Evolutionary conservation across 2,329 filamentous ascomycete genomes (phyloP), one percentile per base, ranked within the genome.

Genomic region (Elsinoe perseae): DNA sequence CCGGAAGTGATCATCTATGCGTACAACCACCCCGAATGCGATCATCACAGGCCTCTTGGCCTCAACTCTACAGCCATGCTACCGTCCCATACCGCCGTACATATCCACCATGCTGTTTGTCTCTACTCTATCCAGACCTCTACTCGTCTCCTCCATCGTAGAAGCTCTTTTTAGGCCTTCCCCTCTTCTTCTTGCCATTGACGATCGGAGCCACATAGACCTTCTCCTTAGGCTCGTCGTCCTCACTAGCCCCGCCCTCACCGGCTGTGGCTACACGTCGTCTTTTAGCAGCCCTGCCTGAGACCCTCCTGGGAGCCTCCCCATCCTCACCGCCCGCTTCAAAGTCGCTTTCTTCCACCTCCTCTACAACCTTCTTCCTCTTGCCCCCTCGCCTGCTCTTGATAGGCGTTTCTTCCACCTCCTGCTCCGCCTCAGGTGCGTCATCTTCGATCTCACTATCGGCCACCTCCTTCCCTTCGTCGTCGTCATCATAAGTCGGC

Each of bases 311-410:
- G 14, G 46, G 46, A 5, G 32, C 36, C 30, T 48, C 53, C 20
- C 14, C n/a, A n/a, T n/a, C n/a, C n/a, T n/a, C 34, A 14, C 34
- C 52, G 20, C n/a, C 50, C 8, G 34, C 16, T 20, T 56, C 53
- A 36, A 56, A 56, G 21, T 56, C 53, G 42, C 53, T 56, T 14
- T 56, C 53, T 14, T 46, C 53, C 5, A 46, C 40, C 25, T 46
- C 28, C 2, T 36, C 28, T 16, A 16, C 23, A 2, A 21, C 25
- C 40, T n/a, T 46, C 53, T 48, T 56, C 53, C 18, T 42, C 28
- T 34, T 43, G 23, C 53, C 28, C 16, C 52, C 23, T 7, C 52
- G 23, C 18, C 50, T 8, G 6, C n/a, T 25, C 27, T 40, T 53
- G n/a, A 53, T 27, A 8, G 50, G 34, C 5, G 28, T 40, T 16